Evolutionary conservation across 805 yeast species (phyloP).

Genomic region (Groenewaldozyma salmanticensis): DNA sequence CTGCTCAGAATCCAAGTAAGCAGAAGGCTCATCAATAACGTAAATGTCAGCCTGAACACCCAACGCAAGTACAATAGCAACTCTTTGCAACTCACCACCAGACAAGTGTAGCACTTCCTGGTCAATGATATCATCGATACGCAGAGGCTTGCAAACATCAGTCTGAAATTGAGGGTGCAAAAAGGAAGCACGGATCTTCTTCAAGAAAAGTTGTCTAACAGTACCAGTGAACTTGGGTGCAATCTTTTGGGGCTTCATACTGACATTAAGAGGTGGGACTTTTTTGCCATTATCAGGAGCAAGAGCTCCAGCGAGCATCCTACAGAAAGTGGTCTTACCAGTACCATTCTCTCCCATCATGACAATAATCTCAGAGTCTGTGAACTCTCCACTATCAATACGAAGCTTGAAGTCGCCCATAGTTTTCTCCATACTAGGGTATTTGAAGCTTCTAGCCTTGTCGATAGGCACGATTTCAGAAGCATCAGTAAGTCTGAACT

Average conservation of each 20-base stretch:
- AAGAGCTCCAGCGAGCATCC: conserved; percentile 85
- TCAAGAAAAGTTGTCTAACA: conserved; percentile 93
- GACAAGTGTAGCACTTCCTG: conserved; percentile 96
- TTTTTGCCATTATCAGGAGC: conserved; percentile 73
- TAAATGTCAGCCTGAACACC: conserved; percentile 95
- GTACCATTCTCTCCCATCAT: conserved; percentile 99
- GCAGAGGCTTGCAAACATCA: conserved; percentile 93
- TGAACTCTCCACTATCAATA: conserved; percentile 81
- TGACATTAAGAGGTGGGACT: conserved; percentile 81
- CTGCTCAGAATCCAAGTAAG: conserved; percentile 97
- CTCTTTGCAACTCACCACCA: conserved; percentile 99
- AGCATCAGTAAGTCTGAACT: conserved; percentile 87
- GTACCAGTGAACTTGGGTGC: conserved; percentile 99
- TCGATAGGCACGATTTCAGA: conserved; percentile 73
- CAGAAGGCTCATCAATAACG: conserved; percentile 97
- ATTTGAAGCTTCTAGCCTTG: conserved; percentile 65
- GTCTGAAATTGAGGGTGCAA: conserved; percentile 96
- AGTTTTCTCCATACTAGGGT: conserved; percentile 80
- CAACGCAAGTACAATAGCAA: conserved; percentile 88
- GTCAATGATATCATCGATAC: conserved; percentile 87
- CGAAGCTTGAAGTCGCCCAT: conserved; percentile 90
- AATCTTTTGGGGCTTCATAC: conserved; percentile 98
- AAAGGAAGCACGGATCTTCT: conserved; percentile 90
- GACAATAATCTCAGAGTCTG: conserved; percentile 93
- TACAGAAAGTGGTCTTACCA: conserved; percentile 97